These are phyloP conservation scores for Penicillium fuscoglaucum DNA, from an alignment of 2,329 filamentous ascomycete genomes.

Conservation along the genomic window DNA sequence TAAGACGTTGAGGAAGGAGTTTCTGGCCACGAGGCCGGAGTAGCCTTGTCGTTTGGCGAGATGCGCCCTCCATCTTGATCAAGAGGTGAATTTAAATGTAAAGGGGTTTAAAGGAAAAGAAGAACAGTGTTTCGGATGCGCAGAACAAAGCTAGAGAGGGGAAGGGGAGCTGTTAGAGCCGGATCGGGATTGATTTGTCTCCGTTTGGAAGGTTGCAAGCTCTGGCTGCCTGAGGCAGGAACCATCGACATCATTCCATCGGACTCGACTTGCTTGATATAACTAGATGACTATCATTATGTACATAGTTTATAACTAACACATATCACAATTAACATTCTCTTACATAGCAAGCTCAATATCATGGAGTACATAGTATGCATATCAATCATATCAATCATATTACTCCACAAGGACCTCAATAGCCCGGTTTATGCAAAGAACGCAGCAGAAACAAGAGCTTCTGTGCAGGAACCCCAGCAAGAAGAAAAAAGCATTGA, in stretches of 20 bases:
- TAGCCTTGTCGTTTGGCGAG: constrained; percentile 38
- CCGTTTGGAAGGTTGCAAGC: constrained; percentile 4
- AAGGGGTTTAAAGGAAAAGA: constrained; percentile 2
- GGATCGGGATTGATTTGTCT: constrained; percentile 19
- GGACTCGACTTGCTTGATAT: neutral
- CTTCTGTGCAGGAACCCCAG: constrained; percentile 11
- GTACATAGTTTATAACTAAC: neutral
- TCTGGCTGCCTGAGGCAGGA: constrained; percentile 30
- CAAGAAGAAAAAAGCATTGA: constrained; percentile 7
- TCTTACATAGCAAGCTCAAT: neutral
- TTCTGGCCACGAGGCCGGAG: constrained; percentile 29
- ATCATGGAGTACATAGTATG: constrained; percentile 11
- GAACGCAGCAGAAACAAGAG: constrained; percentile 1
- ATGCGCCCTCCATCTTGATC: constrained; percentile 40
- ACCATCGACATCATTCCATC: neutral
- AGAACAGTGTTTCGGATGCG: constrained; percentile 1
- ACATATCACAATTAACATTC: neutral
- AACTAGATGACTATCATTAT: neutral
- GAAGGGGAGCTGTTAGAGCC: constrained; percentile 15
- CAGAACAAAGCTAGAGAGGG: constrained; percentile 10
- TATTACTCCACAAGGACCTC: constrained; percentile 18
- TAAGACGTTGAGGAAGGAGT: constrained; percentile 27
- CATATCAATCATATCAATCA: constrained; percentile 20
- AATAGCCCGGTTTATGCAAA: constrained; percentile 22
- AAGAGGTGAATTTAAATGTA: neutral